Percentiles rank a stretch among this genome's conserved stretches.
Evolutionary conservation across 2,329 filamentous ascomycete species (phyloP).

Genomic region (Escovopsis sp.): DNA sequence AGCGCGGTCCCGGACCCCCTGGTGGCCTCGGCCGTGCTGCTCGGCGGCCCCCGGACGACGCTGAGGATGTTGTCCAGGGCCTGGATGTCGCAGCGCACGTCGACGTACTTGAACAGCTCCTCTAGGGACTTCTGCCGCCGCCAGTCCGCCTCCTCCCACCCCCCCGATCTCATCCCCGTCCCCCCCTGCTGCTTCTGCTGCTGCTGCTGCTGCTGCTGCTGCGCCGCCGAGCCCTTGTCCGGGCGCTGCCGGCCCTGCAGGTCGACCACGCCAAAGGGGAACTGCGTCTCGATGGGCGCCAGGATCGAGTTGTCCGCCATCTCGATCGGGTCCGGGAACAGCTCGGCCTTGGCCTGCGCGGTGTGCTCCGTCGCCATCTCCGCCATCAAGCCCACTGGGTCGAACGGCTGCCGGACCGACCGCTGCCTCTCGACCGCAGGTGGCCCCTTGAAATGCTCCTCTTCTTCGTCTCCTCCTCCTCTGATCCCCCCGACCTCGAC

Average conservation of each 20-base stretch:
- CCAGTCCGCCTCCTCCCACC: not conserved
- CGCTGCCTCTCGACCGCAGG: not conserved
- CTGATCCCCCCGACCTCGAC: constrained; percentile 6
- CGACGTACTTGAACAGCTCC: not conserved
- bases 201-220: constrained; percentile 6
- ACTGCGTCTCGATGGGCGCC: constrained; percentile 20
- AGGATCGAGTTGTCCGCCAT: constrained; percentile 25
- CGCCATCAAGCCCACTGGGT: constrained; percentile 30
- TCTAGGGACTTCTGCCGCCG: not conserved
- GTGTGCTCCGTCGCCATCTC: constrained; percentile 34
- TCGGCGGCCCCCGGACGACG: not conserved
- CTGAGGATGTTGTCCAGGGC: not conserved
- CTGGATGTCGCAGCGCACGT: not conserved
- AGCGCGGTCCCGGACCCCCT: too few species aligned
- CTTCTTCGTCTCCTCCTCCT: not conserved
- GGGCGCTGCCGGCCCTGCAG: constrained; percentile 21
- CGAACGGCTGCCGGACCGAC: constrained; percentile 10
- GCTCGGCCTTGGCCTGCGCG: constrained; percentile 24
- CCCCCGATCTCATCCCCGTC: not conserved
- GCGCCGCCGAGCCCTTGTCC: constrained; percentile 12
- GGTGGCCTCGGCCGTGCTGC: not conserved
- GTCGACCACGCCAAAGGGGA: constrained; percentile 20
- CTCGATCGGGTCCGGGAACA: constrained; percentile 30
- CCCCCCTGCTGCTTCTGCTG: constrained; percentile 1
- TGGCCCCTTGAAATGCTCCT: too few species aligned